A percentile compares a stretch with the other conserved stretches of the same genome.
These are phyloP conservation scores for Mediolabrus comicus DNA, from an alignment of 108 stramenopile species.

Conservation along the genomic window DNA sequence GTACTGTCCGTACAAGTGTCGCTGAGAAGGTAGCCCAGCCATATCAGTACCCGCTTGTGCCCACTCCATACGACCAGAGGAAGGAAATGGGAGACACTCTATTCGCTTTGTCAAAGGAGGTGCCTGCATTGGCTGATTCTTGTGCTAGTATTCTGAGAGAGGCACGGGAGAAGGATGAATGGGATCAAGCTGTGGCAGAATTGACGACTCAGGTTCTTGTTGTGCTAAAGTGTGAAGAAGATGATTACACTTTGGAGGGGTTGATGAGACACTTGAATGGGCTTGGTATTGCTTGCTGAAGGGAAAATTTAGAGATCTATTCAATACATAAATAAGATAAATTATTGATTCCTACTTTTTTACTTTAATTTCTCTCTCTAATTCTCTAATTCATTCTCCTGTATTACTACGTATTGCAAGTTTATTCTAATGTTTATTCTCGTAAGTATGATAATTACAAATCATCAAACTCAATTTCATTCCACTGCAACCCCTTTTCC, in stretches of 20 bases:
- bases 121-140: conserved; percentile 59
- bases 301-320: no score
- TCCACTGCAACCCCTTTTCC: no score
- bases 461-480: no score
- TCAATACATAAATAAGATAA: no score
- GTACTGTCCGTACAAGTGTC: conserved; percentile 41
- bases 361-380: no score
- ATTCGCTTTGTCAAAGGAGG: conserved; percentile 55
- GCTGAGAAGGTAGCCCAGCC: conserved; percentile 6
- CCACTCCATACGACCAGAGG: conserved; percentile 69
- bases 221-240: conserved; percentile 60
- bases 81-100: conserved; percentile 75
- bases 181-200: conserved; percentile 83
- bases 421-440: no score
- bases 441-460: no score
- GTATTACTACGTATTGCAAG: no score
- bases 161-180: conserved; percentile 64
- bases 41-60: conserved; percentile 67
- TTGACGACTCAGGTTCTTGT: conserved; percentile 76
- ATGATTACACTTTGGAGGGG: conserved; percentile 67
- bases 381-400: no score
- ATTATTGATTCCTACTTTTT: no score
- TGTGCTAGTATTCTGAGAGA: conserved; percentile 58
- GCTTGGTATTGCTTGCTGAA: conserved; percentile 68
- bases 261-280: conserved; percentile 60